Evolutionary conservation across 2,329 filamentous ascomycete genomes (phyloP), one percentile per base, ranked within the genome.

Genomic region (Alternaria brassicae): DNA sequence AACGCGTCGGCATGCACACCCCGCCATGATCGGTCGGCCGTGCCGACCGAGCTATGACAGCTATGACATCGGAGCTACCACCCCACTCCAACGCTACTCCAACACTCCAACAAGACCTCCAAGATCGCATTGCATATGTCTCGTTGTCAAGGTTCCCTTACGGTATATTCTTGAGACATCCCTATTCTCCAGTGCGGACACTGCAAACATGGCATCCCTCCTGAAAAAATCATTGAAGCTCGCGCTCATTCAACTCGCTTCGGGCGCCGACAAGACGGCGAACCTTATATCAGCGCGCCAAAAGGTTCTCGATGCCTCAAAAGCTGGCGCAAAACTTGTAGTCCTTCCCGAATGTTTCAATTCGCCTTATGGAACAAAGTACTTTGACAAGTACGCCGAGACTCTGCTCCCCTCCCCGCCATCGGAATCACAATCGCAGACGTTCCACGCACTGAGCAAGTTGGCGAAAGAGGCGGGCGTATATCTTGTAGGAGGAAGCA

Each of bases 321-420:
- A 82, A 25, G 82, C 55, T 10, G 94, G 94, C 67, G 92, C 94
- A 60, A 88, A 91, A 57, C 88, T 99, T 60, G 89, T 98, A 66
- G 92, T 98, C 32, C 86, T 99, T 17, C 95, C 95, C 34, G 95
- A 99, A 82, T 99, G 95, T 84, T 99, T 99, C 88, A 99, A 99
- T 83, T 96, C 91, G 40, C 95, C 95, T 8, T 99, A 99, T 80
- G 95, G 95, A 67, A 93, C 89, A 67, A 85, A 92, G 73, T 93
- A 89, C 83, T 99, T 99, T 81, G 90, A 93, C 53, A 86, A 89
- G 61, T 98, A 98, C 78, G 93, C 95, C 67, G 95, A 99, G 80
- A 89, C 88, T 1, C 88, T 98, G n/a, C 83, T 86, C 1, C 92
- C 92, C 1, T 89, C 88, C 3, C 91, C 92, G 27, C 92, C 93